Evolutionary conservation across 2,329 filamentous ascomycete genomes (phyloP).

Genomic region (Diaporthe humulicola): DNA sequence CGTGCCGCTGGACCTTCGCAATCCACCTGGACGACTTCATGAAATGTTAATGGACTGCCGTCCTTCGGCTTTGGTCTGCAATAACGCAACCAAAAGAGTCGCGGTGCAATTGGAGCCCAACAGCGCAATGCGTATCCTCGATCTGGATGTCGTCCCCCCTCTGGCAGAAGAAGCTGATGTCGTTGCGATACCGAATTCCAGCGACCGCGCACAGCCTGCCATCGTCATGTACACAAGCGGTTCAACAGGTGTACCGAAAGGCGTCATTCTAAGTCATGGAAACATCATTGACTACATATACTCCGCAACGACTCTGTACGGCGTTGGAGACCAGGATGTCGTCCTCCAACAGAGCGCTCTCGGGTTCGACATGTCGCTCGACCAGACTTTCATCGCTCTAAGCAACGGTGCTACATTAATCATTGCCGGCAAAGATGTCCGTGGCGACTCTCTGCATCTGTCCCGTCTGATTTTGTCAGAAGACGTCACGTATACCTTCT

Average conservation of each 20-base stretch:
- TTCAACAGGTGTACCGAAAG: conserved; percentile 55
- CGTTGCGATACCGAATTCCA: no score
- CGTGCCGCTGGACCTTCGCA: conserved; percentile 55
- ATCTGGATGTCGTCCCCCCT: no score
- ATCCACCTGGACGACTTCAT: conserved; percentile 48
- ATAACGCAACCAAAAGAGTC: no score
- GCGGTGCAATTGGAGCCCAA: conserved; percentile 46
- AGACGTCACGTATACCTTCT: conserved; percentile 50
- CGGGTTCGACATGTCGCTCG: conserved; percentile 56
- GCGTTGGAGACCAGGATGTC: conserved; percentile 42
- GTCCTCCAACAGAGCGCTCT: conserved; percentile 52
- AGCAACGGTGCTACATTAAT: conserved; percentile 46
- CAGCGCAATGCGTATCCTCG: conserved; percentile 26
- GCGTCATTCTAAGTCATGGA: conserved; percentile 51
- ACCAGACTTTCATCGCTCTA: conserved; percentile 47
- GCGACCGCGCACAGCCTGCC: conserved; percentile 40
- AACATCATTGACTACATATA: conserved; percentile 49
- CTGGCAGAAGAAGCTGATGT: no score
- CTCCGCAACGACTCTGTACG: conserved; percentile 37
- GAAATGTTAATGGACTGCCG: conserved; percentile 45
- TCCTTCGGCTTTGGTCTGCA: conserved; percentile 35
- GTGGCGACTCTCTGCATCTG: conserved; percentile 51
- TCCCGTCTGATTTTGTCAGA: conserved; percentile 48
- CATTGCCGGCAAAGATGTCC: conserved; percentile 44
- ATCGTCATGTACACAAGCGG: conserved; percentile 52